Base-by-base conservation (phyloP, 2,329 filamentous ascomycete species). In the Pseudogymnoascus sp. region DNA sequence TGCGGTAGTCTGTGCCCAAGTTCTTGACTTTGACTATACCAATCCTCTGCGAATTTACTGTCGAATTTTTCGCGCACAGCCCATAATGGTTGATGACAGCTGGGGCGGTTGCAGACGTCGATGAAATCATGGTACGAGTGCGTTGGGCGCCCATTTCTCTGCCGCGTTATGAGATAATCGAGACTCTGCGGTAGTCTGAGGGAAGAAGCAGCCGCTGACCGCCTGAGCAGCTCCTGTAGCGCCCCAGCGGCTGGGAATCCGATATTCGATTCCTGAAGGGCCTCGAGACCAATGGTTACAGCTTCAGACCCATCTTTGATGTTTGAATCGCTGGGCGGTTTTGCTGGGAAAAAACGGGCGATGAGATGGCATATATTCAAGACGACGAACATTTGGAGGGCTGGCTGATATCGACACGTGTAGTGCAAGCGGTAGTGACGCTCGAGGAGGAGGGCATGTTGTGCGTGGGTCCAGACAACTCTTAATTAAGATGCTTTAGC, bases 331-430 rank as follows among this genome's bases (percentile, higher is more conserved):
- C 66, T 41, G 7, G 65, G 68, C 13, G 36, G 36, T 11, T 36
- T 41, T n/a, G 65, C 65, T 8, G 73, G 71, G 21, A 70, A 74
- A 61, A 70, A 73, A 19, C 72, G 70, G n/a, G 69, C 65, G 23
- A 75, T 60, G 6, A 70, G 61, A 61, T 75, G 73, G 10, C 68
- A 69, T 19, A 75, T 62, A 48, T 75, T 72, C 2, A 75, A 67
- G 28, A 72, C 19, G 25, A 69, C 66, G 65, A 75, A 74, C 65
- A 74, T 72, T 62, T 76, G 74, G 14, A 74, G 63, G 1, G 72
- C 71, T 2, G 72, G 69, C 45, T 75, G 73, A 63, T 74, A 75
- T 21, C 69, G 69, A 61, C 69, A 72, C 1, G 68, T 69, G 62
- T 72, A 75, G 11, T 69, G 66, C 5, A 64, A 64, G 10, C 66